These are phyloP conservation scores for Aspergillus intermedius DNA, from an alignment of 2,329 filamentous ascomycete genomes.

Conservation along the genomic window DNA sequence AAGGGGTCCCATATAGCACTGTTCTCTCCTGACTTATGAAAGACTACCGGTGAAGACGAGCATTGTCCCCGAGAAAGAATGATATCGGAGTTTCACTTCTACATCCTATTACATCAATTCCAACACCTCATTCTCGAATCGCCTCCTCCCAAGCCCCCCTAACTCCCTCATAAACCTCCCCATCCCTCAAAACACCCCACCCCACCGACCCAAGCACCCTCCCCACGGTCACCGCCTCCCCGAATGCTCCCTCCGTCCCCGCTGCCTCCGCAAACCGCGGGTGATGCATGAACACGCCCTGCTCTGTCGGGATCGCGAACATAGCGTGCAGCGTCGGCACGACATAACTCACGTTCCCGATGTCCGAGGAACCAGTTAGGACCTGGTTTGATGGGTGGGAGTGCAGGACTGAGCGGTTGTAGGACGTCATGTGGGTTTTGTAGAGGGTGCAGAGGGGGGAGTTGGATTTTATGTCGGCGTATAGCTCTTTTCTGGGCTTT, in stretches of 20 bases:
- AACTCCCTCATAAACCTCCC: slow-evolving; percentile 14
- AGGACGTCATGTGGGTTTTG: slow-evolving; percentile 38
- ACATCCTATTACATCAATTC: too few relatives aligned
- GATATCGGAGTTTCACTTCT: too few relatives aligned
- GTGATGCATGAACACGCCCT: slow-evolving; percentile 30
- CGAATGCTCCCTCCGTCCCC: slow-evolving; percentile 36
- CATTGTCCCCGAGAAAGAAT: too few relatives aligned
- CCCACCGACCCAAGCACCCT: slow-evolving; percentile 41
- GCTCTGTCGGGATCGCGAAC: slow-evolving; percentile 40
- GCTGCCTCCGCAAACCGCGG: slow-evolving; percentile 43
- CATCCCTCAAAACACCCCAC: slow-evolving; percentile 24
- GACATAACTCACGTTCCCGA: slow-evolving; percentile 46
- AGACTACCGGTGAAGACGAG: too few relatives aligned
- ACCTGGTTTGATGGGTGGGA: slow-evolving; percentile 26
- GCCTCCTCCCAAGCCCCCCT: slow-evolving; percentile 19
- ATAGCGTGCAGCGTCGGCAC: slow-evolving; percentile 45
- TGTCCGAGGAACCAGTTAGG: slow-evolving; percentile 41
- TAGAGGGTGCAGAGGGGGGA: slow-evolving; percentile 41
- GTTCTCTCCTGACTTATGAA: too few relatives aligned
- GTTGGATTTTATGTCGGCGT: slow-evolving; percentile 45
- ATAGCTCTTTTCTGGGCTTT: slow-evolving; percentile 21
- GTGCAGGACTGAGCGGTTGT: slow-evolving; percentile 34
- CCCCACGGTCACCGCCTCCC: slow-evolving; percentile 37
- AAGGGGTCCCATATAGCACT: too few relatives aligned
- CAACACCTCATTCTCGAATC: too few relatives aligned